phyloP scores from a whole-genome alignment of 768 basidiomycete genomes.

The Asterophora lycoperdoides region DNA sequence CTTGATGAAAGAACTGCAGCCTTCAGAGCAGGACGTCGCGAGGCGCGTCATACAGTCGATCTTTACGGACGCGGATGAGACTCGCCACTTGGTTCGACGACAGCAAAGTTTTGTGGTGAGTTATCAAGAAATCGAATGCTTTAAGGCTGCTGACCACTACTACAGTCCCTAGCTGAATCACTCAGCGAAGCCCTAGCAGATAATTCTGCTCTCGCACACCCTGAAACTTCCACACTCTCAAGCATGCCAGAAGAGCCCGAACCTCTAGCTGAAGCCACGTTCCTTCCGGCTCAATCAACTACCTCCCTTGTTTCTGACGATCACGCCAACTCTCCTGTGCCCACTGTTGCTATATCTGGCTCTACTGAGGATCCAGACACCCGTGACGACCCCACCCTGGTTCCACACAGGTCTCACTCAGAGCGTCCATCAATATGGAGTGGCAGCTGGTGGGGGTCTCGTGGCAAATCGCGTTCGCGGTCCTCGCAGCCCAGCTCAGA shows the following conservation, averaged over 20 bases:
- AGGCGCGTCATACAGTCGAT: conserved; percentile 62
- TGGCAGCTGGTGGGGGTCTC: conserved; percentile 63
- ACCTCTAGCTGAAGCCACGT: conserved; percentile 10
- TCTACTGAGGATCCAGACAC: background rate
- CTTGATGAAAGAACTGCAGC: conserved; percentile 52
- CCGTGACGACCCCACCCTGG: conserved; percentile 10
- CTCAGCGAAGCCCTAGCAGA: conserved; percentile 53
- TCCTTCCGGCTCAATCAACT: conserved; percentile 3
- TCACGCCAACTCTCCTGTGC: conserved; percentile 9
- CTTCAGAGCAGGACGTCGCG: conserved; percentile 64
- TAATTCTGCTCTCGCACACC: conserved; percentile 36
- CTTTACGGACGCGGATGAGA: conserved; percentile 51
- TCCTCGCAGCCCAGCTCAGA: conserved; percentile 10
- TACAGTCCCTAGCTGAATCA: conserved; percentile 49
- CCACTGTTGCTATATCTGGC: background rate
- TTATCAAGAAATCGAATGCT: conserved; percentile 5
- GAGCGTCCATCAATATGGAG: conserved; percentile 69
- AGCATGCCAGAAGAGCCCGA: conserved; percentile 32
- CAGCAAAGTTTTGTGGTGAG: conserved; percentile 60
- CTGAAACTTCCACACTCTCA: conserved; percentile 28
- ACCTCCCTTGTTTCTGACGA: conserved; percentile 6
- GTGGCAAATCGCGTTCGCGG: conserved; percentile 36
- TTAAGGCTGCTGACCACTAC: conserved; percentile 1
- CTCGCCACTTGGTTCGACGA: conserved; percentile 44
- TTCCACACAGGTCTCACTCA: conserved; percentile 21